Conservation (phyloP, 2,329 filamentous ascomycete species). For the Harringtonia lauricola region DNA sequence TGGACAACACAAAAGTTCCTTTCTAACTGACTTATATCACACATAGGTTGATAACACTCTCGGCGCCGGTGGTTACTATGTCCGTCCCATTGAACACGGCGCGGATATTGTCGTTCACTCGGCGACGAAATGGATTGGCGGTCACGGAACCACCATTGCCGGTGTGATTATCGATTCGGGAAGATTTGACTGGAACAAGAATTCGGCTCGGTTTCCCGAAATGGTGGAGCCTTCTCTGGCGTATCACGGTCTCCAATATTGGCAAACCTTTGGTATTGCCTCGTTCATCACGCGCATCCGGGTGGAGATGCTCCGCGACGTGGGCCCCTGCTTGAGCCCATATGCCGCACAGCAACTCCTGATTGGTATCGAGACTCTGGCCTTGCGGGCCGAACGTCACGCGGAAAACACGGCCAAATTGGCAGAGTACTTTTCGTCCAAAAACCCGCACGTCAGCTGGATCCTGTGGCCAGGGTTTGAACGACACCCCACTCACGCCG, state of each 20-base stretch:
- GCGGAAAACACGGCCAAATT: conserved; percentile 72
- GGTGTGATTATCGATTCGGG: conserved; percentile 80
- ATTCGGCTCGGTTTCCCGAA: conserved; percentile 79
- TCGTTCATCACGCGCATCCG: conserved; percentile 77
- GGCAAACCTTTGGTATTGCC: conserved; percentile 76
- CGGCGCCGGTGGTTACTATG: conserved; percentile 82
- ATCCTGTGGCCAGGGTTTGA: conserved; percentile 86
- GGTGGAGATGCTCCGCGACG: conserved; percentile 81
- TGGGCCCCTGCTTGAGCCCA: conserved; percentile 74
- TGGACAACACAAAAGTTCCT: no score
- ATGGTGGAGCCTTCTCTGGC: conserved; percentile 81
- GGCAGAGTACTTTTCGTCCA: conserved; percentile 74
- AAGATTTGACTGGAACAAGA: conserved; percentile 86
- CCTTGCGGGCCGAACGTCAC: conserved; percentile 75
- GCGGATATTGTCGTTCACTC: conserved; percentile 92
- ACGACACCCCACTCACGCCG: conserved; percentile 67
- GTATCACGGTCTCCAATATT: conserved; percentile 91
- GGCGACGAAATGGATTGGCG: conserved; percentile 94
- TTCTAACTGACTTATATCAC: no score
- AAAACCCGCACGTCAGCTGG: conserved; percentile 77
- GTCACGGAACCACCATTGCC: conserved; percentile 84
- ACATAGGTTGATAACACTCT: conserved; percentile 99
- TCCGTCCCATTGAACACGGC: conserved; percentile 77
- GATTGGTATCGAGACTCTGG: conserved; percentile 81
- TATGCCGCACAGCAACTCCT: conserved; percentile 90